phyloP scores from a whole-genome alignment of 352 stramenopile species.

The Phytophthora agathidicida region DNA sequence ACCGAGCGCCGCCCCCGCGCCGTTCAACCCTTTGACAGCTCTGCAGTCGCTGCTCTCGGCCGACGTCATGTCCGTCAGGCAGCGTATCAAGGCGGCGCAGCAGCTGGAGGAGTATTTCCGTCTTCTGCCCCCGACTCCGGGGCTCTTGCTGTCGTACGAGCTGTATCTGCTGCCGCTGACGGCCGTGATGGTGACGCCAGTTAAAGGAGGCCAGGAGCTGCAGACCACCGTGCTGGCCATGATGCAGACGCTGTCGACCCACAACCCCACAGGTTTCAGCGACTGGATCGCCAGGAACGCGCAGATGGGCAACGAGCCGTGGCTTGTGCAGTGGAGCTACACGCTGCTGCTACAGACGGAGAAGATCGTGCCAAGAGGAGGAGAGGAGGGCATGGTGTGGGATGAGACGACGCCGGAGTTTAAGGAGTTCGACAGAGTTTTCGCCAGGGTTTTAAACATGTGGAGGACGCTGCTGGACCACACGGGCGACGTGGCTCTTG shows the following conservation, averaged over 20 bases:
- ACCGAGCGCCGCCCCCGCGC: constrained; percentile 6
- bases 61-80: constrained; percentile 42
- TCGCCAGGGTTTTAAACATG: constrained; percentile 43
- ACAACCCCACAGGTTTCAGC: constrained; percentile 43
- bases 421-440: constrained; percentile 50
- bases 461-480: constrained; percentile 62
- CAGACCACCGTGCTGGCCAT: constrained; percentile 44
- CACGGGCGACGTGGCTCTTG: constrained; percentile 45
- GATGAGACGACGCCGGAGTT: constrained; percentile 47
- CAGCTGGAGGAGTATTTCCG: constrained; percentile 49
- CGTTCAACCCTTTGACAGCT: constrained; percentile 47
- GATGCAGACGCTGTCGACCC: constrained; percentile 44
- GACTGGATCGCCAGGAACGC: constrained; percentile 60
- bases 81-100: constrained; percentile 50
- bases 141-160: constrained; percentile 52
- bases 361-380: constrained; percentile 30
- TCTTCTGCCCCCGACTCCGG: constrained; percentile 24
- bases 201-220: constrained; percentile 40
- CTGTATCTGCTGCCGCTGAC: constrained; percentile 52
- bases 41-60: constrained; percentile 53
- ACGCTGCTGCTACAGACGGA: constrained; percentile 46
- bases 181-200: constrained; percentile 36
- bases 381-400: constrained; percentile 22
- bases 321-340: constrained; percentile 61
- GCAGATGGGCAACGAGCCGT: constrained; percentile 45